Percentiles rank a stretch among this genome's conserved stretches.
These are phyloP conservation scores for Syzygium aqueum DNA, from an alignment of 345 rosid species.

Conservation along the genomic window DNA sequence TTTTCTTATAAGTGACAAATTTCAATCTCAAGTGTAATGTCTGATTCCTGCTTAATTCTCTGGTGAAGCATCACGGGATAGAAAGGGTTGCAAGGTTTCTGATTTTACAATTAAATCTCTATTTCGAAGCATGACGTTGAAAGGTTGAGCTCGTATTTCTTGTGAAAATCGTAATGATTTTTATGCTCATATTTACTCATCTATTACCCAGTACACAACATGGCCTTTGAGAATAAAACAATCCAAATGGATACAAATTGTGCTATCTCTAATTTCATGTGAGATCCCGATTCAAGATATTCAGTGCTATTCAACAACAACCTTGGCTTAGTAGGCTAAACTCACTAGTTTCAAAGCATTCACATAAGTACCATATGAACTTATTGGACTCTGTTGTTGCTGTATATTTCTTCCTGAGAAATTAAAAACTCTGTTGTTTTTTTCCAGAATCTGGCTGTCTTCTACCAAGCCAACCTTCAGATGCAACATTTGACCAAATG, in stretches of 20 bases:
- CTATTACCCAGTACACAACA: background rate
- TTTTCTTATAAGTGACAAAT: background rate
- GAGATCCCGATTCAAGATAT: background rate
- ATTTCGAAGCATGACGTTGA: background rate
- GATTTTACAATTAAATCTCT: background rate
- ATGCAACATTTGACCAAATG: slow-evolving; percentile 34
- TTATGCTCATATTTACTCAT: background rate
- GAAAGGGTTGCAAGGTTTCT: background rate
- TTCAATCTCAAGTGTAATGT: background rate
- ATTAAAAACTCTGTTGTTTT: background rate
- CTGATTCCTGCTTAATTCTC: background rate
- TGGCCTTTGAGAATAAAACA: background rate
- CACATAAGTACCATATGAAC: background rate
- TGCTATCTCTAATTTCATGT: background rate
- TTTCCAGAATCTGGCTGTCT: slow-evolving; percentile 47
- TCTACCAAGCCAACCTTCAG: slow-evolving; percentile 51
- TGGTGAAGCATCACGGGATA: background rate
- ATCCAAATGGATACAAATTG: background rate
- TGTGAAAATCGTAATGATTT: background rate
- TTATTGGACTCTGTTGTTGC: background rate
- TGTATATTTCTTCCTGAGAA: background rate
- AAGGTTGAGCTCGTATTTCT: background rate
- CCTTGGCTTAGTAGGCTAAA: background rate
- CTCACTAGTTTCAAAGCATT: background rate
- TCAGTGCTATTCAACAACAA: background rate